Evolutionary conservation across 805 yeast species (phyloP), one percentile per base, ranked within the genome.

Genomic region (Zygosaccharomyces gambellarensis): DNA sequence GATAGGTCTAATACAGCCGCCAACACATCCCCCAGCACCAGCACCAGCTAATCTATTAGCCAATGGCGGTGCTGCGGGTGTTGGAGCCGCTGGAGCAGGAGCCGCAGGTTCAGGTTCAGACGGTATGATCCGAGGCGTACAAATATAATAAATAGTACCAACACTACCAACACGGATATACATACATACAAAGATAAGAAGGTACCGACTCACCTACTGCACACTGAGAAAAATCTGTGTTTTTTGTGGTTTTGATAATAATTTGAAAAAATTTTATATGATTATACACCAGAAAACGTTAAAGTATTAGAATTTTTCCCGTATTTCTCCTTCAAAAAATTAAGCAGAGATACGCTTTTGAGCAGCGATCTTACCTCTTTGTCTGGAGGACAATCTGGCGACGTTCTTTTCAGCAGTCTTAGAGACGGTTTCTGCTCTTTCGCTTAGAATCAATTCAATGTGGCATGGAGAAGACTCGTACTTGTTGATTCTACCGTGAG

Each of bases 401-500:
- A 71, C 73, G 64, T 76, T 65, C 69, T 71, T 76, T 68, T 87
- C 95, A 66, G 77, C 75, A 70, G 98, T 90, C 85, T 92, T 94
- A 71, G 84, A 90, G 75, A 94, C 88, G 71, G 78, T 82, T 79
- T 90, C 98, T 66, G 80, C 94, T 77, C 83, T 87, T 84, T 94
- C 99, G 71, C 97, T 86, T 69, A 94, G 81, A 73, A 89, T 84
- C 72, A 94, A 81, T 83, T 94, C 99, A 75, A 94, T 92, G 87
- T 94, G 99, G 71, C 95, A 90, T 75, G 99, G 99, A 70, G 90
- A 81, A 56, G 98, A 88, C 82, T 90, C 95, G 94, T 90, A 94
- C 71, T 97, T 96, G 81, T 92, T 94, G 76, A 90, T 88, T 86
- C 99, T 94, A 87, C 99, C 99, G 86, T 92, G 98, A 71, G 99